Evolutionary conservation across 139 green algal species (phyloP).

Genomic region (Chlamydomonas asymmetrica): DNA sequence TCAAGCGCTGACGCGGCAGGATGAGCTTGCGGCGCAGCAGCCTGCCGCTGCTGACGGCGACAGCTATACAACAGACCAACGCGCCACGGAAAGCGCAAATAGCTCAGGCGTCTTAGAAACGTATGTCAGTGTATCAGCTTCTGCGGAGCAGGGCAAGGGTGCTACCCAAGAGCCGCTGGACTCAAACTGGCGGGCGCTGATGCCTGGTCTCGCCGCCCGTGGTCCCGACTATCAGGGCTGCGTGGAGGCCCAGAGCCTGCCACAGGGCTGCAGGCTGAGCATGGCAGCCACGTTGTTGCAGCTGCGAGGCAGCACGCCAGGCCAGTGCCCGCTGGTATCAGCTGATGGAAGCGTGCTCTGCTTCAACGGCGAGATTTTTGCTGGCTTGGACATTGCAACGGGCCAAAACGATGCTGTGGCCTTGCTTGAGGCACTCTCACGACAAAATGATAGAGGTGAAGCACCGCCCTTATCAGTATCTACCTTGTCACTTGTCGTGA

Average conservation of each 20-base stretch:
- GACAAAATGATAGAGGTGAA: background rate
- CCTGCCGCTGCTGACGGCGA: too few relatives aligned
- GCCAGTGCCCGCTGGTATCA: slow-evolving; percentile 4
- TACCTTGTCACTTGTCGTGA: background rate
- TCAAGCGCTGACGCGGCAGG: too few relatives aligned
- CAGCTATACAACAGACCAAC: too few relatives aligned
- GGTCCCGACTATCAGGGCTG: background rate
- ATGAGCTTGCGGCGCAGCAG: too few relatives aligned
- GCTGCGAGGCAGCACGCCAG: slow-evolving; percentile 46
- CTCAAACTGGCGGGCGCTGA: background rate
- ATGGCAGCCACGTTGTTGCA: slow-evolving; percentile 71
- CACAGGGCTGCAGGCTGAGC: background rate
- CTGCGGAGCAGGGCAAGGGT: background rate
- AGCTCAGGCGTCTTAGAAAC: too few relatives aligned
- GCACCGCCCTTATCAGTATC: background rate
- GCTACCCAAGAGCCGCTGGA: background rate
- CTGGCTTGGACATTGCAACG: slow-evolving; percentile 40
- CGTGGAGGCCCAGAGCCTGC: background rate
- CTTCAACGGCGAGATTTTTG: slow-evolving; percentile 83
- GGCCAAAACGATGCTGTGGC: slow-evolving; percentile 55
- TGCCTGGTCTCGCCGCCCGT: background rate
- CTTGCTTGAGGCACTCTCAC: slow-evolving; percentile 49
- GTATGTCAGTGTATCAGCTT: background rate
- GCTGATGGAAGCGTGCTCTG: slow-evolving; percentile 58
- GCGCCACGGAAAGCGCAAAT: too few relatives aligned